Evolutionary conservation across 495 filamentous ascomycete genomes (phyloP).

Genomic region (Echria macrotheca): DNA sequence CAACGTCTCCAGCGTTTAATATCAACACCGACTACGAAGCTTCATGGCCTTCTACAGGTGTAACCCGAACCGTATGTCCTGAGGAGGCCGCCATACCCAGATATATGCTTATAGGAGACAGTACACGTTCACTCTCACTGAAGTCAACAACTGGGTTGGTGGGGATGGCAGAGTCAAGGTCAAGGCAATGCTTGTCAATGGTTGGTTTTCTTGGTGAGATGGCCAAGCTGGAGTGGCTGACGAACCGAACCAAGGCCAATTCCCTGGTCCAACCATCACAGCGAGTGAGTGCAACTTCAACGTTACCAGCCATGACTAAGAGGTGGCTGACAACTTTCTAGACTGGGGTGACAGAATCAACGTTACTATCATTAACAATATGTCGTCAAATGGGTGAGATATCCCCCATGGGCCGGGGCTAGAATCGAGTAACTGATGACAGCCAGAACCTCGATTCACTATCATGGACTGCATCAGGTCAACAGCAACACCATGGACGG

Average conservation of each 20-base stretch:
- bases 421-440: too few species aligned
- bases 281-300: constrained; percentile 16
- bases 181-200: constrained; percentile 42
- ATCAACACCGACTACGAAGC: constrained; percentile 34
- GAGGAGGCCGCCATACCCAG: too few species aligned
- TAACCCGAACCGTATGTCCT: constrained; percentile 21
- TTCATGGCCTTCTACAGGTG: constrained; percentile 22
- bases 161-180: constrained; percentile 41
- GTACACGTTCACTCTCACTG: constrained; percentile 37
- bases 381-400: constrained; percentile 36
- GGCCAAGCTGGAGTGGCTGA: too few species aligned
- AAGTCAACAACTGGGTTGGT: constrained; percentile 29
- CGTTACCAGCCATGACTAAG: too few species aligned
- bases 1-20: constrained; percentile 24
- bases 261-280: constrained; percentile 49
- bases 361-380: constrained; percentile 50
- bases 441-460: constrained; percentile 43
- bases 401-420: too few species aligned
- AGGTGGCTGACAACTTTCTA: too few species aligned
- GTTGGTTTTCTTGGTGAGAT: too few species aligned
- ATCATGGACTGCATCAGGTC: constrained; percentile 47
- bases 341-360: constrained; percentile 57
- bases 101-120: constrained; percentile 8
- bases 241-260: too few species aligned
- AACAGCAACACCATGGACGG: constrained; percentile 37